Evolutionary conservation across 208 protist species (phyloP), one percentile per base, ranked within the genome.

Genomic region (Leishmania aethiopica): DNA sequence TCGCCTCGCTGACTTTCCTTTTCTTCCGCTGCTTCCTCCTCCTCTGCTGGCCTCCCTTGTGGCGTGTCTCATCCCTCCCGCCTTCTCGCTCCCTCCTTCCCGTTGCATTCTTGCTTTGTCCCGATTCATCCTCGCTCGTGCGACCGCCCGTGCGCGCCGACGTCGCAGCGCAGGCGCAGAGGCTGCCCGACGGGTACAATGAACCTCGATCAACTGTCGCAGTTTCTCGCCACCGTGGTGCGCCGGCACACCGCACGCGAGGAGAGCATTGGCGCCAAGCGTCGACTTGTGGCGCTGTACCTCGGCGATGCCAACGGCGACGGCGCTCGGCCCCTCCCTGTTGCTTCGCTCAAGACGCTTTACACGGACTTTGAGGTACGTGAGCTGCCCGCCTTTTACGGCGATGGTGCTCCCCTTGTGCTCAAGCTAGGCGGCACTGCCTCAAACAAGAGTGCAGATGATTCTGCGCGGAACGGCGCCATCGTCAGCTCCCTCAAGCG

Each of bases 341-440:
- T 90, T 35, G 93, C 91, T 19, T 94, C 89, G 0, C 75, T 97
- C 8, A 98, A 98, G 64, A 95, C 91, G 64, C 84, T 96, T 25
- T 96, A 92, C 85, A 94, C 94, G 0, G 95, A 98, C 77, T 98
- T 98, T 83, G 90, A 96, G 53, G 95, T 98, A 57, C 91, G 95
- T 19, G 95, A 98, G 79, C 53, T 94, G 45, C 92, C 89, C 25
- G 85, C 86, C 5, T 81, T 90, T 47, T 96, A 94, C 86, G 79
- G 85, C 64, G 67, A 93, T 81, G 89, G 89, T 28, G 75, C 88
- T 7, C 93, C 95, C 15, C 90, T 98, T 25, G 75, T 67, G 7
- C 82, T 98, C 13, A 90, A 96, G 81, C 67, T 88, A n/a, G 66
- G 66, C 37, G 42, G 40, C 42, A 78, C 25, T n/a, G 74, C 13